Evolutionary conservation across 495 filamentous ascomycete species (phyloP).

Genomic region (Trichoderma gamsii): DNA sequence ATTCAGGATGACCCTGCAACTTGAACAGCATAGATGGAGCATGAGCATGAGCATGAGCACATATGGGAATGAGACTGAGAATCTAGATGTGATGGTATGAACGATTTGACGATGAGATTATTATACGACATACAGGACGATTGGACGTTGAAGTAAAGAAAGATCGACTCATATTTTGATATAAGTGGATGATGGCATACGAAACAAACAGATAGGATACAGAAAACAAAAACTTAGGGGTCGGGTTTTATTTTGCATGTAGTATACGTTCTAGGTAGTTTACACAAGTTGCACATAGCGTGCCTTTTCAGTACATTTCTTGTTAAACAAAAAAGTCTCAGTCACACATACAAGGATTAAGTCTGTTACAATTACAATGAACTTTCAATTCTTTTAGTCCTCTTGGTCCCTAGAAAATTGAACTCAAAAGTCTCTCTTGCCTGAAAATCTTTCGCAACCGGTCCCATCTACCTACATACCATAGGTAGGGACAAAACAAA

Average conservation of each 20-base stretch:
- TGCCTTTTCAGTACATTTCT: not conserved
- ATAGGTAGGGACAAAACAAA: not conserved
- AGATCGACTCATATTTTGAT: not conserved
- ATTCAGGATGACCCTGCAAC: too few species aligned
- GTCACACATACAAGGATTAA: too few species aligned
- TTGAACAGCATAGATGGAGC: too few species aligned
- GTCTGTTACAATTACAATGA: too few species aligned
- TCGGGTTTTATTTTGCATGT: not conserved
- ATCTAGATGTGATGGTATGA: not conserved
- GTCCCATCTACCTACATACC: too few species aligned
- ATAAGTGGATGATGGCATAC: not conserved
- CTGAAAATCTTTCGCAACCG: not conserved
- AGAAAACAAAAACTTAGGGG: not conserved
- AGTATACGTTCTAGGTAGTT: not conserved
- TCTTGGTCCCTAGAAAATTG: not conserved
- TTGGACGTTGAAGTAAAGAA: not conserved
- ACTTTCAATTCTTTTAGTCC: too few species aligned
- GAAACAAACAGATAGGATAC: not conserved
- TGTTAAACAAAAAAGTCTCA: too few species aligned
- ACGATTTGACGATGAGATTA: not conserved
- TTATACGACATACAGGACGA: not conserved
- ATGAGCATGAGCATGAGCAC: too few species aligned
- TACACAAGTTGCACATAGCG: not conserved
- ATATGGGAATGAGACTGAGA: not conserved
- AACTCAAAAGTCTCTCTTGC: not conserved